phyloP scores from a whole-genome alignment of 257 asterid species.

The Anisodus acutangulus region DNA sequence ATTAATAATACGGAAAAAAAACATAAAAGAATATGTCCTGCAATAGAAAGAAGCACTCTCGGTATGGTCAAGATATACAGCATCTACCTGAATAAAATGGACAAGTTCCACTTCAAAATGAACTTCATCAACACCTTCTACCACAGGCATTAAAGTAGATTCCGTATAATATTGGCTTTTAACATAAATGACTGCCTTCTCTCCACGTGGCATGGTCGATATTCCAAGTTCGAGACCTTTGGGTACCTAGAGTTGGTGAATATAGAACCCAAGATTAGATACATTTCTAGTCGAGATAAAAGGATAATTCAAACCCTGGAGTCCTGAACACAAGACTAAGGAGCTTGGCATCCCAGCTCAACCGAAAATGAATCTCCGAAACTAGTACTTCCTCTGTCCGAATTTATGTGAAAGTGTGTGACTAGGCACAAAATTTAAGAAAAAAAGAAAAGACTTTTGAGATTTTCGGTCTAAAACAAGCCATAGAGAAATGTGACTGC shows the following conservation, averaged over 20 bases:
- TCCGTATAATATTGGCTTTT: constrained; percentile 59
- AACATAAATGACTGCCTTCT: constrained; percentile 84
- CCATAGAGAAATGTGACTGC: no score
- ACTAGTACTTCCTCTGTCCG: no score
- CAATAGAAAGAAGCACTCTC: neutral
- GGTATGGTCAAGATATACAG: neutral
- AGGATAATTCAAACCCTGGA: neutral
- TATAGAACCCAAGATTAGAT: constrained; percentile 26
- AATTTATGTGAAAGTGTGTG: no score
- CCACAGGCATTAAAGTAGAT: constrained; percentile 58
- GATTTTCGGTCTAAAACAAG: no score
- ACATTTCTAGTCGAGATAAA: neutral
- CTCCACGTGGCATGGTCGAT: constrained; percentile 86
- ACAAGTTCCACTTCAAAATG: constrained; percentile 92
- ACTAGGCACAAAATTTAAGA: no score
- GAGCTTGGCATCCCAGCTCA: constrained; percentile 6
- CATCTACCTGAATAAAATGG: constrained; percentile 82
- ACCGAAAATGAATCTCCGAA: neutral
- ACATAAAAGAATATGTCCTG: neutral
- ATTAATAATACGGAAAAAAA: neutral
- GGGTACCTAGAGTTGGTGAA: constrained; percentile 61
- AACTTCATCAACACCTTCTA: constrained; percentile 69
- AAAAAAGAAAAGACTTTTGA: no score
- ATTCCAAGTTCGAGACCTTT: constrained; percentile 98
- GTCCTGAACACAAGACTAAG: constrained; percentile 5